Percentiles rank a stretch among this genome's conserved stretches.
Evolutionary conservation across 2,329 filamentous ascomycete species (phyloP).

Genomic region (Dothiorella sarmentorum): DNA sequence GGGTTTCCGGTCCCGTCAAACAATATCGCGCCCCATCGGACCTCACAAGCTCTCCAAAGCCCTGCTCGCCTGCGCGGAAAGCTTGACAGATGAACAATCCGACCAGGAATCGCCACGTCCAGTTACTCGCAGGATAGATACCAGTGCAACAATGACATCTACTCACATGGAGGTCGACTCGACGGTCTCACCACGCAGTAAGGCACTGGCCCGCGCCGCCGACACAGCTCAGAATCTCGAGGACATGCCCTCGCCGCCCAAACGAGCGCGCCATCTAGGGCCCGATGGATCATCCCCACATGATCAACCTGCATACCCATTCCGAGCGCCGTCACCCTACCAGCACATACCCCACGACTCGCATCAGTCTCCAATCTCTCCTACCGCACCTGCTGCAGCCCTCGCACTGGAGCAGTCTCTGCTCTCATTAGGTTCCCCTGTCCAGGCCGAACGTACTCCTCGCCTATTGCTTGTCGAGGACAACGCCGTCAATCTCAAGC

Average conservation of each 20-base stretch:
- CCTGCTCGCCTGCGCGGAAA: conserved; percentile 19
- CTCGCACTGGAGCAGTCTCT: neutral
- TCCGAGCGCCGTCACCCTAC: conserved; percentile 2
- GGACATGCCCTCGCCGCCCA: conserved; percentile 12
- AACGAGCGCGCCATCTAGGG: neutral
- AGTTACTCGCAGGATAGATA: neutral
- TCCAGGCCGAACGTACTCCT: conserved; percentile 24
- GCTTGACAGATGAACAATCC: neutral
- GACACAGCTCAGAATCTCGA: neutral
- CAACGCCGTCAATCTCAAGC: conserved; percentile 39
- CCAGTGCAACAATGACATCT: neutral
- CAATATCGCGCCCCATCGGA: conserved; percentile 31
- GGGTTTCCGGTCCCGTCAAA: conserved; percentile 27
- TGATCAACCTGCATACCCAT: neutral
- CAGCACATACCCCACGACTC: neutral
- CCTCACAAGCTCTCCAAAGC: conserved; percentile 39
- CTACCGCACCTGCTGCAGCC: conserved; percentile 5
- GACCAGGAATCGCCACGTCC: neutral
- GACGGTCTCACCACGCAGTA: conserved; percentile 3
- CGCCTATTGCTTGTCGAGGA: conserved; percentile 39
- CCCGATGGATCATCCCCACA: conserved; percentile 1
- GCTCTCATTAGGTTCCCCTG: neutral
- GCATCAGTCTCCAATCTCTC: conserved; percentile 9
- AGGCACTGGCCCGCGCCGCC: neutral
- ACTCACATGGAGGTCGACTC: conserved; percentile 12